Conservation (phyloP, 306 rosid genomes). For the Crotalaria pallida region DNA sequence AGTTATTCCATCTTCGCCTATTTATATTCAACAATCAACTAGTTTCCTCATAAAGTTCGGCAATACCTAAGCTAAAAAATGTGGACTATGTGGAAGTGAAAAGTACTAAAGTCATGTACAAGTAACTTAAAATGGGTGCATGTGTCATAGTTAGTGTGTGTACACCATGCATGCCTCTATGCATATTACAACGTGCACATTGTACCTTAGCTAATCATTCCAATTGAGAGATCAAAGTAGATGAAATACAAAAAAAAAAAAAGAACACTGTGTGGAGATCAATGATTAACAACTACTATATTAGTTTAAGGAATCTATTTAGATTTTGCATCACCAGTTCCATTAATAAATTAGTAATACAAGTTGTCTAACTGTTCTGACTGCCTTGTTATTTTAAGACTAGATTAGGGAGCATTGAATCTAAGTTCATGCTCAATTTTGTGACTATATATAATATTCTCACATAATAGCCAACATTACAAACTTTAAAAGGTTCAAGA, state of each 20-base stretch:
- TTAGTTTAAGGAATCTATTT: constrained; percentile 19
- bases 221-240: too few species aligned
- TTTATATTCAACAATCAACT: too few species aligned
- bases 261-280: background rate
- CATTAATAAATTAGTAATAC: constrained; percentile 30
- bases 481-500: constrained; percentile 1
- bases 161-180: too few species aligned
- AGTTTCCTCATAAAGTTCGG: too few species aligned
- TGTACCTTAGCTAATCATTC: too few species aligned
- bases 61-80: too few species aligned
- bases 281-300: constrained; percentile 7
- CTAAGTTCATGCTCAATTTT: constrained; percentile 23
- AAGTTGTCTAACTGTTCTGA: constrained; percentile 39
- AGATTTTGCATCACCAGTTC: constrained; percentile 27
- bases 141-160: too few species aligned
- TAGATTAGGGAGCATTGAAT: constrained; percentile 26
- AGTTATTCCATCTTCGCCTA: too few species aligned
- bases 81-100: too few species aligned
- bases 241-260: background rate
- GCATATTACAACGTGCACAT: too few species aligned
- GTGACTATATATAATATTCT: constrained; percentile 24
- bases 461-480: constrained; percentile 33
- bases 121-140: too few species aligned
- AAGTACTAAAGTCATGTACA: too few species aligned
- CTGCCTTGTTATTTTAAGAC: constrained; percentile 32